Percentiles rank a stretch among this genome's conserved stretches.
Evolutionary conservation across 495 filamentous ascomycete genomes (phyloP).

Genomic region (Annulohypoxylon nitens): DNA sequence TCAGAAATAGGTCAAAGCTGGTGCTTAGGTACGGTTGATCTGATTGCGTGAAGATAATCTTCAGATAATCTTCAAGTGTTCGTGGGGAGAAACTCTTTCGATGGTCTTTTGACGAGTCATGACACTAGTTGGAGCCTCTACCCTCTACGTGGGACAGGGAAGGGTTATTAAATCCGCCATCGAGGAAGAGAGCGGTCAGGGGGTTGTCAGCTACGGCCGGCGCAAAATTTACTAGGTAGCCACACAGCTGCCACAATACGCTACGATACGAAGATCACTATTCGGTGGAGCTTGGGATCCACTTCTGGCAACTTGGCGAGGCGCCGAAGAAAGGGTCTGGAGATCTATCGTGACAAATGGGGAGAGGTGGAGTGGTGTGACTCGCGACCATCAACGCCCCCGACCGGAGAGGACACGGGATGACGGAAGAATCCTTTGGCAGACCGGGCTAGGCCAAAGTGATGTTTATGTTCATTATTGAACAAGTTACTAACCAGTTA

Average conservation of each 20-base stretch:
- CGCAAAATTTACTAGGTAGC: slow-evolving; percentile 27
- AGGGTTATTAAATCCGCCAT: slow-evolving; percentile 42
- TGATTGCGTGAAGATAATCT: slow-evolving; percentile 28
- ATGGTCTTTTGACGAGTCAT: slow-evolving; percentile 45
- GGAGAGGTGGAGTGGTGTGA: slow-evolving; percentile 47
- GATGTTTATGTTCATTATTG: slow-evolving; percentile 28
- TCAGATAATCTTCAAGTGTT: slow-evolving; percentile 29
- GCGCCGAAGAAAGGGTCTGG: slow-evolving; percentile 46
- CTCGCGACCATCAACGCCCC: slow-evolving; percentile 43
- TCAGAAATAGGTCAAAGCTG: slow-evolving; percentile 38
- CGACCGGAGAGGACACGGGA: slow-evolving; percentile 40
- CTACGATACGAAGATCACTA: slow-evolving; percentile 33
- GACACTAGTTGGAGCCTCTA: slow-evolving; percentile 35
- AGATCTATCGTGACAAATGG: slow-evolving; percentile 51
- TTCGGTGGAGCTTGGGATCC: slow-evolving; percentile 44
- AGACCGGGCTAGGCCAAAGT: slow-evolving; percentile 38
- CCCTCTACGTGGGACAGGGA: slow-evolving; percentile 30
- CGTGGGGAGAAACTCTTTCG: slow-evolving; percentile 36
- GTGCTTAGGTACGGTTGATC: slow-evolving; percentile 22
- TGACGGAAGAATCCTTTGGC: slow-evolving; percentile 38
- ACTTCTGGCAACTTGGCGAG: slow-evolving; percentile 44
- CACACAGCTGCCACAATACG: slow-evolving; percentile 24
- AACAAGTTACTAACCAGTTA: slow-evolving; percentile 14
- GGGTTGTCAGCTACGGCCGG: slow-evolving; percentile 37
- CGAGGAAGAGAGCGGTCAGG: slow-evolving; percentile 37